Evolutionary conservation across 305 asterid species (phyloP).

Genomic region (Nicotiana rustica): DNA sequence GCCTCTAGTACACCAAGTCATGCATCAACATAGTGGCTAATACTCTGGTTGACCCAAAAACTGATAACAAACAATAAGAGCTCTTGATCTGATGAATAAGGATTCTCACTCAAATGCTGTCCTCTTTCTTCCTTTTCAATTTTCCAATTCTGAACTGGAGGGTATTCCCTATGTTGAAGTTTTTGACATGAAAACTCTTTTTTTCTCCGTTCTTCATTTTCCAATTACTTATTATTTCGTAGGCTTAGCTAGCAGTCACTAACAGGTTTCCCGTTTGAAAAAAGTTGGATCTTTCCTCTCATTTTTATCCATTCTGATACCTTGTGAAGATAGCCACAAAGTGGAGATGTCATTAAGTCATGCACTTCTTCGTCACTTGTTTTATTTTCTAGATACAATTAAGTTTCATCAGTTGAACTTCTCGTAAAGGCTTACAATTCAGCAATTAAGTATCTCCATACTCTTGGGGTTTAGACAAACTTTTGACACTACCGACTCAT

Average conservation of each 20-base stretch:
- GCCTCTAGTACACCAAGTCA: neutral
- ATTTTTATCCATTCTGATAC: conserved; percentile 4
- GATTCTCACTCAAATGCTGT: neutral
- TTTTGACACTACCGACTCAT: neutral
- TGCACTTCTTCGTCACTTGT: neutral
- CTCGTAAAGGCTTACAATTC: too few species aligned
- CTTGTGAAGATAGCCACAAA: neutral
- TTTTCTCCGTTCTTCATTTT: neutral
- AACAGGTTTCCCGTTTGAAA: neutral
- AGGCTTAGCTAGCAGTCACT: conserved; percentile 9
- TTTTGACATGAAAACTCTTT: conserved; percentile 6
- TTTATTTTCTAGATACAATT: neutral
- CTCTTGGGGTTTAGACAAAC: neutral
- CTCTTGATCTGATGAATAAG: neutral
- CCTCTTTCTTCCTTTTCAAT: neutral
- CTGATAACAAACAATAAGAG: conserved; percentile 13
- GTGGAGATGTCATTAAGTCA: neutral
- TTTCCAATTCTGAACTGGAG: neutral
- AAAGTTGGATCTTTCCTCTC: conserved; percentile 10
- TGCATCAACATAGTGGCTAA: neutral
- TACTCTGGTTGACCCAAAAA: neutral
- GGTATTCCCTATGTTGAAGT: neutral
- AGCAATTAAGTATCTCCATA: neutral
- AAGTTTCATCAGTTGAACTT: too few species aligned
- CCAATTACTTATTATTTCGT: neutral